Percentiles rank a stretch among this genome's conserved stretches.
These are phyloP conservation scores for Ochetophila trinervis DNA, from an alignment of 306 rosid species.

Conservation along the genomic window DNA sequence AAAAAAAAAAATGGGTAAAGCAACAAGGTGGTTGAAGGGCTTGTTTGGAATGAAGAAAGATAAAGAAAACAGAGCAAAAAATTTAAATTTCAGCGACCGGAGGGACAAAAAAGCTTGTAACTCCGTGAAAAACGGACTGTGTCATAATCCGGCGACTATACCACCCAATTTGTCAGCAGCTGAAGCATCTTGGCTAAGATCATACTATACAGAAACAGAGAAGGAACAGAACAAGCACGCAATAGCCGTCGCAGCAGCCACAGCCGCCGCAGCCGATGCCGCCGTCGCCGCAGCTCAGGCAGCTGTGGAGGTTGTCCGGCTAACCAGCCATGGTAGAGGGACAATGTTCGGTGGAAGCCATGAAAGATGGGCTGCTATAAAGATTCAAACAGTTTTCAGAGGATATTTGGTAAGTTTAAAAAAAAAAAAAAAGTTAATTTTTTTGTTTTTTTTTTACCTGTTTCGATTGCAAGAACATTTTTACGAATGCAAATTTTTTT, in stretches of 20 bases:
- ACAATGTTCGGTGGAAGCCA: conserved; percentile 64
- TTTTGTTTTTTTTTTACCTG: not conserved
- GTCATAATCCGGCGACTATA: conserved; percentile 65
- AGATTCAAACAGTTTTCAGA: conserved; percentile 69
- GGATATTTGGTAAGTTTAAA: conserved; percentile 75
- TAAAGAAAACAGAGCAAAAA: conserved; percentile 32
- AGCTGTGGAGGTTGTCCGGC: conserved; percentile 76
- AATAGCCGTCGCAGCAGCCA: conserved; percentile 84
- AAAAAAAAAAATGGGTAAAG: conserved; percentile 55
- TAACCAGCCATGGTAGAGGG: conserved; percentile 74
- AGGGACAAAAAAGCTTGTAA: conserved; percentile 24
- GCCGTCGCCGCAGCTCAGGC: conserved; percentile 90
- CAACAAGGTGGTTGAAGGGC: conserved; percentile 70
- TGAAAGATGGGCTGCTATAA: conserved; percentile 65
- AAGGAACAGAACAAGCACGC: conserved; percentile 84
- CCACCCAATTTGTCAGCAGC: conserved; percentile 76
- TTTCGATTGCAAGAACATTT: not conserved
- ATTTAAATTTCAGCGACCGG: conserved; percentile 27
- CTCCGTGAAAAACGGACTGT: conserved; percentile 31
- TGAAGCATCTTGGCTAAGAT: conserved; percentile 79
- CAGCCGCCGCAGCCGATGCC: conserved; percentile 82
- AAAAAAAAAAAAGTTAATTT: not conserved
- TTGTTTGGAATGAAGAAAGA: conserved; percentile 64
- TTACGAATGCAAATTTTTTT: conserved; percentile 8
- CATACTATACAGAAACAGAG: conserved; percentile 56